Evolutionary conservation across 306 rosid genomes (phyloP).

Genomic region (Quercus gilva): DNA sequence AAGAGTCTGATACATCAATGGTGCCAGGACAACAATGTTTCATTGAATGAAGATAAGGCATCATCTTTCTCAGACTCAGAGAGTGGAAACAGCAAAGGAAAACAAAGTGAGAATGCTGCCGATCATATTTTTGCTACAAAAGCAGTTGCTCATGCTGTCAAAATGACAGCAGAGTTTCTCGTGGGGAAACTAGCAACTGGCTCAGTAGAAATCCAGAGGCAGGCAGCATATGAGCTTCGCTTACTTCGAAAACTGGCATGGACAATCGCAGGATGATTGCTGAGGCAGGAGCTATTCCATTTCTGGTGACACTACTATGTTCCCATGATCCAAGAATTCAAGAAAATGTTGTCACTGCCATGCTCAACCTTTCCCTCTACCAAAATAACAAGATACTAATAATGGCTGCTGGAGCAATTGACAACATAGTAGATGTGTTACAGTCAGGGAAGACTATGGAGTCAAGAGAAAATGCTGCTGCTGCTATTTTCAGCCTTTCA

Average conservation of each 20-base stretch:
- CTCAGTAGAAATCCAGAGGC: conserved; percentile 73
- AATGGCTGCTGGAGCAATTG: conserved; percentile 84
- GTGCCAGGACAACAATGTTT: conserved; percentile 64
- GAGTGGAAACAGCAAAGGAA: conserved; percentile 40
- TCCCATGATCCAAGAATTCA: conserved; percentile 81
- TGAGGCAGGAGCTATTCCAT: conserved; percentile 93
- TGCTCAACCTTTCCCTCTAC: conserved; percentile 80
- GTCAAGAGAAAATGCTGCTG: conserved; percentile 92
- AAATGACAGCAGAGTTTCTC: conserved; percentile 87
- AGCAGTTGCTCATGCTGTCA: conserved; percentile 72
- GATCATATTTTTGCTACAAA: conserved; percentile 72
- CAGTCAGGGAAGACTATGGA: conserved; percentile 81
- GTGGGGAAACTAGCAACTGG: conserved; percentile 97
- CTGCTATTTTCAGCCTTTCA: conserved; percentile 70
- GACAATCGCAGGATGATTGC: conserved; percentile 70
- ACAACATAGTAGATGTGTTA: conserved; percentile 61
- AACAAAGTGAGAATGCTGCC: conserved; percentile 29
- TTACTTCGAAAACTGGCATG: conserved; percentile 80
- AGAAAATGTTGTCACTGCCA: conserved; percentile 80
- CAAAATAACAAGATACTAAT: conserved; percentile 81
- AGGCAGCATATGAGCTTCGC: conserved; percentile 87
- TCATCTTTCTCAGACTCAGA: conserved; percentile 32
- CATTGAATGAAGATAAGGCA: conserved; percentile 27
- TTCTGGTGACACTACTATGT: conserved; percentile 60
- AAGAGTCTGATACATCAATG: conserved; percentile 84